phyloP scores from a whole-genome alignment of 2,329 filamentous ascomycete species.

The Aspergillus eucalypticola region DNA sequence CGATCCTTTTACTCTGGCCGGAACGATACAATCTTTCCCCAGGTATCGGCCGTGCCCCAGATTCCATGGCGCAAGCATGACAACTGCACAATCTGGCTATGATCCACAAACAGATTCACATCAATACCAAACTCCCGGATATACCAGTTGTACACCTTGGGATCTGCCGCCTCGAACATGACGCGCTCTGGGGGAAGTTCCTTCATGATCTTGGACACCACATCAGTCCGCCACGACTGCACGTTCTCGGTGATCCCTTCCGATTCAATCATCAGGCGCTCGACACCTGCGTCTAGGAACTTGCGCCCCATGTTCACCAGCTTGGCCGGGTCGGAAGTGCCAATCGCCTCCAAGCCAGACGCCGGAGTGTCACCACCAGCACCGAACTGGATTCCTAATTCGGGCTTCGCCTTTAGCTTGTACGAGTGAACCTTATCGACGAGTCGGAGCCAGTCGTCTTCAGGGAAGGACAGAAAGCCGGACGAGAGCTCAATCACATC shows the following conservation, averaged over 20 bases:
- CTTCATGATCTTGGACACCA: constrained; percentile 55
- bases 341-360: constrained; percentile 49
- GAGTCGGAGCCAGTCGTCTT: constrained; percentile 56
- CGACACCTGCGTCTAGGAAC: constrained; percentile 56
- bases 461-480: constrained; percentile 57
- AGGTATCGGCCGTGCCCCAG: constrained; percentile 59
- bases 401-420: constrained; percentile 55
- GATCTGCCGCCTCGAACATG: constrained; percentile 61
- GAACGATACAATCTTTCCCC: constrained; percentile 53
- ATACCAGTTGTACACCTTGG: constrained; percentile 59
- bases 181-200: constrained; percentile 55
- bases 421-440: constrained; percentile 51
- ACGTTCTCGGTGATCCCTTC: constrained; percentile 62
- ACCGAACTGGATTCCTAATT: constrained; percentile 59
- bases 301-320: constrained; percentile 52
- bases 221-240: constrained; percentile 55
- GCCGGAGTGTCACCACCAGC: constrained; percentile 56
- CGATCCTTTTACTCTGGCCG: constrained; percentile 23
- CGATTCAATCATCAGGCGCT: constrained; percentile 61
- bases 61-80: constrained; percentile 54
- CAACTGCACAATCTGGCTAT: constrained; percentile 60
- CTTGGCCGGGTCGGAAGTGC: constrained; percentile 52
- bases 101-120: constrained; percentile 60
- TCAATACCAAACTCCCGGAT: constrained; percentile 58
- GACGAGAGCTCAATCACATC: constrained; percentile 57